These are phyloP conservation scores for Ceratobasidium sp. DNA, from an alignment of 1,284 basidiomycete genomes.

Conservation along the genomic window DNA sequence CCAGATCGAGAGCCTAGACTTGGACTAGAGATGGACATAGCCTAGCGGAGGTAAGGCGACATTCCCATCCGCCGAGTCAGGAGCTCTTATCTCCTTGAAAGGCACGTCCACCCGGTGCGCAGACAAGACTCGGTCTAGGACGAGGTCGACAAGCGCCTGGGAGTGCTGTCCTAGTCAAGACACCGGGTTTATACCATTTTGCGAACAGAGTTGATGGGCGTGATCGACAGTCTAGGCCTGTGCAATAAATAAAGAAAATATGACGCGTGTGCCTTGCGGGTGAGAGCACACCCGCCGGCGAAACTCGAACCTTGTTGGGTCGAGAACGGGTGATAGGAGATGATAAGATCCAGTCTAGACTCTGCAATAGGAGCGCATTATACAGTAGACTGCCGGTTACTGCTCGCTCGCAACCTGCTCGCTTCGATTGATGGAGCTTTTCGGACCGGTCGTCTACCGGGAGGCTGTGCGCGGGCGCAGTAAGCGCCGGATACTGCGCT, in stretches of 20 bases:
- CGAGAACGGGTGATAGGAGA: conserved; percentile 3
- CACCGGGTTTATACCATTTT: not conserved
- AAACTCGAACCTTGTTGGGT: not conserved
- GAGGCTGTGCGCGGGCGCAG: too few relatives aligned
- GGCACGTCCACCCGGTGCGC: not conserved
- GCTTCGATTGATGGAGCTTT: too few relatives aligned
- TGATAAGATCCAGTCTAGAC: not conserved
- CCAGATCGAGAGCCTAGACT: not conserved
- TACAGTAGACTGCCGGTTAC: too few relatives aligned
- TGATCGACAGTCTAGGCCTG: conserved; percentile 7
- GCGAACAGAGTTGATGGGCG: not conserved
- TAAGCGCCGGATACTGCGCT: too few relatives aligned
- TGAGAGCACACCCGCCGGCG: not conserved
- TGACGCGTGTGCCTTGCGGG: conserved; percentile 5
- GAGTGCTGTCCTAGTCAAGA: not conserved
- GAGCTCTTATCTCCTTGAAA: not conserved
- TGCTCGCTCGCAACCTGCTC: too few relatives aligned
- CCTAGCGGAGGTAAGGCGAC: not conserved
- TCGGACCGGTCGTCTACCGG: too few relatives aligned
- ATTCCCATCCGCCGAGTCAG: not conserved
- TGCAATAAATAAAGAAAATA: not conserved
- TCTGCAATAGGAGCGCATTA: too few relatives aligned
- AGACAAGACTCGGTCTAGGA: not conserved
- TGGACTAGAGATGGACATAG: not conserved
- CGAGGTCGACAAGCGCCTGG: not conserved